Percentiles rank a stretch among this genome's conserved stretches.
These are phyloP conservation scores for Colletotrichum lindemuthianum DNA, from an alignment of 2,329 filamentous ascomycete species.

Conservation along the genomic window DNA sequence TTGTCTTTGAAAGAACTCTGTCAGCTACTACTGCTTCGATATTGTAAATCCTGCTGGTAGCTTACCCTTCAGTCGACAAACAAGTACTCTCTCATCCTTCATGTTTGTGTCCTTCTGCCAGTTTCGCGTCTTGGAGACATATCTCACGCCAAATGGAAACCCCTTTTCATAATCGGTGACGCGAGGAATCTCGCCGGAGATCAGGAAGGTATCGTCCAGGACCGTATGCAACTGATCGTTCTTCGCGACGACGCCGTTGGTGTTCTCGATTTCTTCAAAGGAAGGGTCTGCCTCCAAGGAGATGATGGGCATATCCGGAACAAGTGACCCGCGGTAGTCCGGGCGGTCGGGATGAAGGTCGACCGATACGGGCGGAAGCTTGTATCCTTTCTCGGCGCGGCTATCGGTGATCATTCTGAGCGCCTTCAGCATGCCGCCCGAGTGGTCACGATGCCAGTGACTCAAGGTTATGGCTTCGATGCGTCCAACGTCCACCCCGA, in stretches of 20 bases:
- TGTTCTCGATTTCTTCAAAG: conserved; percentile 54
- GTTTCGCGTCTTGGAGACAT: conserved; percentile 46
- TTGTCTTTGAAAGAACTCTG: conserved; percentile 8
- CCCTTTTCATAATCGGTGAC: conserved; percentile 60
- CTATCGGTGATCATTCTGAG: conserved; percentile 57
- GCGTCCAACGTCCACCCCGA: conserved; percentile 38
- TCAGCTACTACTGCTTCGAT: neutral
- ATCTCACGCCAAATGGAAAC: conserved; percentile 55
- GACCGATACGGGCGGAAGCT: conserved; percentile 45
- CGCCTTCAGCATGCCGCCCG: conserved; percentile 60
- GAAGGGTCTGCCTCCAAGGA: conserved; percentile 63
- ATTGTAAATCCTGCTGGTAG: neutral
- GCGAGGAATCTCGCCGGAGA: conserved; percentile 64
- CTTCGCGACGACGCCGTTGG: conserved; percentile 43
- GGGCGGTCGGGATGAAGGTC: conserved; percentile 65
- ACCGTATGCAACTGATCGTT: conserved; percentile 53
- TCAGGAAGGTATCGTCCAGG: conserved; percentile 60
- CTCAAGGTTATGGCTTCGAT: conserved; percentile 58
- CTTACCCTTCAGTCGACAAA: conserved; percentile 61
- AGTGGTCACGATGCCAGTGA: conserved; percentile 67
- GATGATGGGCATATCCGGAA: conserved; percentile 49
- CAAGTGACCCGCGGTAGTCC: conserved; percentile 54
- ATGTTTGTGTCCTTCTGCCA: conserved; percentile 62
- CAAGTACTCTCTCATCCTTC: conserved; percentile 62
- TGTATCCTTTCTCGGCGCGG: neutral